Percentiles rank a stretch among this genome's conserved stretches.
phyloP scores from a whole-genome alignment of 768 basidiomycete species.

The Boletus rubroflammeus region DNA sequence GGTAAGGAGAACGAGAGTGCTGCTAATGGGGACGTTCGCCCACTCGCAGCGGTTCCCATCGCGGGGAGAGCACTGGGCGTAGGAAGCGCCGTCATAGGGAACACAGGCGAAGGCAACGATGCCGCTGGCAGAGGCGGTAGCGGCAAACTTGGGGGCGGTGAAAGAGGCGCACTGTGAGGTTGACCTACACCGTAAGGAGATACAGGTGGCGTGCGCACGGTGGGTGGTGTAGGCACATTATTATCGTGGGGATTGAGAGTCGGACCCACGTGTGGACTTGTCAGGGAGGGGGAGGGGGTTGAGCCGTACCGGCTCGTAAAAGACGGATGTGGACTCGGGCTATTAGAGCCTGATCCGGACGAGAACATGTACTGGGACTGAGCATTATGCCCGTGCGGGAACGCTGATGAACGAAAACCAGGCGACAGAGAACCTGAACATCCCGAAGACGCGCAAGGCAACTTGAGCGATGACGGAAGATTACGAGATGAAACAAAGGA shows the following conservation, averaged over 20 bases:
- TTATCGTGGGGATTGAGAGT: neutral
- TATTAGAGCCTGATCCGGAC: constrained; percentile 8
- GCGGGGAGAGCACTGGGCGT: neutral
- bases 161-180: constrained; percentile 10
- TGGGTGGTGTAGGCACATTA: neutral
- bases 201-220: constrained; percentile 5
- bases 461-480: constrained; percentile 4
- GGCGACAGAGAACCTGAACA: constrained; percentile 17
- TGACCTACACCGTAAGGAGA: constrained; percentile 1
- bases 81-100: neutral
- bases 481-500: constrained; percentile 8
- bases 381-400: neutral
- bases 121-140: constrained; percentile 18
- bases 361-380: constrained; percentile 20
- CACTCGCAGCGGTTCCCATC: constrained; percentile 9
- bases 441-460: neutral
- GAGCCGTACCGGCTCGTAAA: constrained; percentile 3
- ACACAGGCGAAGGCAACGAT: constrained; percentile 15
- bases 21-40: constrained; percentile 16
- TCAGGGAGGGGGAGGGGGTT: neutral
- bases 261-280: neutral
- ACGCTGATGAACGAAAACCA: constrained; percentile 23
- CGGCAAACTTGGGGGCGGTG: constrained; percentile 24
- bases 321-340: constrained; percentile 1
- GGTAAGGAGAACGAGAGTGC: constrained; percentile 11